Base-by-base conservation (phyloP, 2,329 filamentous ascomycete genomes). In the Aureobasidium uvarum region DNA sequence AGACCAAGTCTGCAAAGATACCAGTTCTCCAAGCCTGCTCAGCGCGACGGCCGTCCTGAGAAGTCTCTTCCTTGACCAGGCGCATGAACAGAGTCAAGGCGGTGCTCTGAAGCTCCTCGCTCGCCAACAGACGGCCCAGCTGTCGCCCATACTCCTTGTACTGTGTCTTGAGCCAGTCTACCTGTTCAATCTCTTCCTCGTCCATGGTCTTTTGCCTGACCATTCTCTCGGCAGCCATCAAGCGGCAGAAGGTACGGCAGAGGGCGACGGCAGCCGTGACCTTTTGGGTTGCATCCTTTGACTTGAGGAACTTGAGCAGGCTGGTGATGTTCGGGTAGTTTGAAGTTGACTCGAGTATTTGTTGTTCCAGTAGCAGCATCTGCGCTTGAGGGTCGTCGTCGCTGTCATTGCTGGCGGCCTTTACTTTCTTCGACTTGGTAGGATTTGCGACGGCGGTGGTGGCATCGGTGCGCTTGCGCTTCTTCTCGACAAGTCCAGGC, bases 321-420 rank as follows among this genome's bases (percentile, higher is more conserved):
- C 84, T 85, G 8, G 86, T 84, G 72, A 98, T 94, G 74, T 96
- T 92, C 81, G 96, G 96, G 82, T 96, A 96, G 78, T 96, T 86
- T 76, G 92, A 91, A 73, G 87, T 90, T 58, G 92, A 96, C 76
- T 95, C 88, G 68, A 92, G 79, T 64, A 98, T 92, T 66, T 90
- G 88, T 68, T 86, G 83, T 79, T 97, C 93, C 64, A 97, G 84
- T 63, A 86, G 79, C 48, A 94, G 78, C 66, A 96, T 90, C 68
- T 86, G 84, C 65, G 85, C 82, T 74, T 89, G 84, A 52, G 81
- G 76, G 73, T 87, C 84, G 68, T 83, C 62, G 18, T 74, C 75
- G 63, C 76, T 72, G 43, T 68, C 67, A 11, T 46, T 51, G 31
- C 25, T 41, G 36, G 54, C 31, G 66, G 68, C 65, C 72, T 71